Percentiles rank a stretch among this genome's conserved stretches.
These are phyloP conservation scores for Lasiodiplodia sp. DNA, from an alignment of 2,329 filamentous ascomycete species.

Conservation along the genomic window DNA sequence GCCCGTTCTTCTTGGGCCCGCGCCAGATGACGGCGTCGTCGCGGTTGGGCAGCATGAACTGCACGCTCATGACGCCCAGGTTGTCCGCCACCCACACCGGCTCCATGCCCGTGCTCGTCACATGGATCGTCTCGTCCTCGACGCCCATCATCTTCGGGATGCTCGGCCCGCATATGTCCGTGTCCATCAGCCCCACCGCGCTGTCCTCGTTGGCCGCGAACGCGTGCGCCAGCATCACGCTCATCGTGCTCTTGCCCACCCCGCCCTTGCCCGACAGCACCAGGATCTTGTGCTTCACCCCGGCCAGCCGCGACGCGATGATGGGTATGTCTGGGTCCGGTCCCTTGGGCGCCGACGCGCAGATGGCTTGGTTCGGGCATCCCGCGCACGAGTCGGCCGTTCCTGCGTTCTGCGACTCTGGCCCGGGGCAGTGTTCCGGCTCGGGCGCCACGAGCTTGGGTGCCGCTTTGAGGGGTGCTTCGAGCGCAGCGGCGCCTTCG, in stretches of 20 bases:
- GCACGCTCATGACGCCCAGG: slow-evolving; percentile 93
- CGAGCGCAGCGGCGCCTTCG: slow-evolving; percentile 61
- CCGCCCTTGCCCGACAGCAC: slow-evolving; percentile 95
- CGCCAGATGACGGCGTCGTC: slow-evolving; percentile 98
- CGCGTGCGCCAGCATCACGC: slow-evolving; percentile 83
- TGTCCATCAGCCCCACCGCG: slow-evolving; percentile 95
- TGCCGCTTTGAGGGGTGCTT: slow-evolving; percentile 77
- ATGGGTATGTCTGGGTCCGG: slow-evolving; percentile 92
- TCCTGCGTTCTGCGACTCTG: slow-evolving; percentile 74
- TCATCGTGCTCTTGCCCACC: slow-evolving; percentile 96
- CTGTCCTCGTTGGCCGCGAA: slow-evolving; percentile 82
- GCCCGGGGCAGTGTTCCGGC: slow-evolving; percentile 95
- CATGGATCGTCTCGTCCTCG: slow-evolving; percentile 90
- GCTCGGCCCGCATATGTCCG: slow-evolving; percentile 93
- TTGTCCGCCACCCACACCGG: slow-evolving; percentile 97
- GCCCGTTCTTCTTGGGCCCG: slow-evolving; percentile 96
- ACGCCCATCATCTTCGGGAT: slow-evolving; percentile 99
- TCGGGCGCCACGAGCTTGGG: slow-evolving; percentile 92
- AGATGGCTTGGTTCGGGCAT: slow-evolving; percentile 95
- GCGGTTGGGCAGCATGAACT: slow-evolving; percentile 94
- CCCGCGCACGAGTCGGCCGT: slow-evolving; percentile 85
- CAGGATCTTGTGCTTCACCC: slow-evolving; percentile 89
- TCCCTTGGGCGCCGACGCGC: slow-evolving; percentile 91
- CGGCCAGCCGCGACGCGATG: slow-evolving; percentile 81
- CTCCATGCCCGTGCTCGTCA: slow-evolving; percentile 87